These are phyloP conservation scores for Primulina tabacum DNA, from an alignment of 257 asterid species.

Conservation along the genomic window DNA sequence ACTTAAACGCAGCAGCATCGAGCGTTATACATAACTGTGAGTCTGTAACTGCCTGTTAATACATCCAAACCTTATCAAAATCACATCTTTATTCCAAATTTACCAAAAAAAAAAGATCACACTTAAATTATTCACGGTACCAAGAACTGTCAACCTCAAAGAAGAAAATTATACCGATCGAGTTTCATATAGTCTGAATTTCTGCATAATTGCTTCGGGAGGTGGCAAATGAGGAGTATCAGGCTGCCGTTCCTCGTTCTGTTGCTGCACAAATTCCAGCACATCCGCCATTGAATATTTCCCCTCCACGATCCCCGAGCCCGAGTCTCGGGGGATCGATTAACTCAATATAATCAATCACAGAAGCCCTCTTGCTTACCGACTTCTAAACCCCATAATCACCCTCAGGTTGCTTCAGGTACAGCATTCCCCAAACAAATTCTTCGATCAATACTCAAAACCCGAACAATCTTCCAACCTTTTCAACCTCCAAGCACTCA, in stretches of 20 bases:
- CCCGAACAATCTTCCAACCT: not conserved
- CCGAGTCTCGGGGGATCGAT: constrained; percentile 57
- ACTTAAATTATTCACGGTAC: not conserved
- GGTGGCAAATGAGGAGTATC: constrained; percentile 25
- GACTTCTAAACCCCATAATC: constrained; percentile 29
- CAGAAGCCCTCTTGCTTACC: constrained; percentile 11
- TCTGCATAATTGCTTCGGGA: constrained; percentile 48
- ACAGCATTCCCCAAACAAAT: constrained; percentile 32
- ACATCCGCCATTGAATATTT: constrained; percentile 33
- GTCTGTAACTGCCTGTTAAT: too few relatives aligned
- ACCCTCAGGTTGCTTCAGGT: constrained; percentile 37
- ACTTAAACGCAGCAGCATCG: not conserved
- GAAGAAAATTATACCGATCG: constrained; percentile 44
- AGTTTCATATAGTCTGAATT: constrained; percentile 65
- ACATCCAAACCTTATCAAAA: not conserved
- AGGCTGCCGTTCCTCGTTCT: constrained; percentile 21
- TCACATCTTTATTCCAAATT: constrained; percentile 5
- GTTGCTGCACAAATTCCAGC: constrained; percentile 22
- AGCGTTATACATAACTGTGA: not conserved
- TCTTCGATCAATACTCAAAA: not conserved
- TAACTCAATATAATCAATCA: constrained; percentile 34
- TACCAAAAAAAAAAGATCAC: constrained; percentile 6
- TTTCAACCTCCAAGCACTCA: not conserved
- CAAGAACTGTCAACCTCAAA: constrained; percentile 2
- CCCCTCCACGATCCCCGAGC: constrained; percentile 48